These are phyloP conservation scores for Penicillium coffeae DNA, from an alignment of 495 filamentous ascomycete genomes.

Conservation along the genomic window DNA sequence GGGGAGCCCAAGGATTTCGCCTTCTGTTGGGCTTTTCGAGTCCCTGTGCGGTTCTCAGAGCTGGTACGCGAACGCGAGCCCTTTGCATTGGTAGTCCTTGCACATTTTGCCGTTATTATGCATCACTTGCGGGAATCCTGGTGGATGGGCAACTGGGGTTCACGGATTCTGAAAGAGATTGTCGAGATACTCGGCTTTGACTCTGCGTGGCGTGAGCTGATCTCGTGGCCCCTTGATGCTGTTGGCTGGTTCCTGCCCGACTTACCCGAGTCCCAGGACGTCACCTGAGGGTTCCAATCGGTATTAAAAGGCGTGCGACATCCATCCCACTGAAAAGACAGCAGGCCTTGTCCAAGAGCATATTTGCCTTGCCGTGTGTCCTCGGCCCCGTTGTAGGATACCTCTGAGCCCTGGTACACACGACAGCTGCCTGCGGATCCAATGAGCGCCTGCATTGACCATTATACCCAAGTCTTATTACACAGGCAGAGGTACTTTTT, in stretches of 20 bases:
- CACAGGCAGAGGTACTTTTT: neutral
- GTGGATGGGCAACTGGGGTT: constrained; percentile 50
- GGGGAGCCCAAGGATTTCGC: constrained; percentile 36
- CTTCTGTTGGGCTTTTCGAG: constrained; percentile 48
- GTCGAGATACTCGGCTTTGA: constrained; percentile 20
- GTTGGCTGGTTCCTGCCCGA: constrained; percentile 24
- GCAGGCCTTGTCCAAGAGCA: neutral
- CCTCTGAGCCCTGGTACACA: constrained; percentile 5
- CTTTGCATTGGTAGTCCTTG: constrained; percentile 51
- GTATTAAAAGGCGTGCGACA: no score
- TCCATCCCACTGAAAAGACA: no score
- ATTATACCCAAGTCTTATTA: no score
- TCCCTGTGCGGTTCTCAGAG: constrained; percentile 48
- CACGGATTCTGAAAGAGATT: constrained; percentile 28
- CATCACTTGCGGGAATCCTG: constrained; percentile 46
- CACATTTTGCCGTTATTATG: constrained; percentile 49
- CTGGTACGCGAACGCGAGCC: constrained; percentile 48
- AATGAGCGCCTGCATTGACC: no score
- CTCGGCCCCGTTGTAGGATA: no score
- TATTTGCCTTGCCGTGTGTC: no score
- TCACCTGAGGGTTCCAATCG: neutral
- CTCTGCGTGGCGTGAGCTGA: constrained; percentile 29
- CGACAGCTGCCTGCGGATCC: neutral
- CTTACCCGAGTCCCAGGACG: neutral
- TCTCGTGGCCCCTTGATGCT: constrained; percentile 39